phyloP scores from a whole-genome alignment of 176 grass and related monocot genomes.

The Musa beccarii region DNA sequence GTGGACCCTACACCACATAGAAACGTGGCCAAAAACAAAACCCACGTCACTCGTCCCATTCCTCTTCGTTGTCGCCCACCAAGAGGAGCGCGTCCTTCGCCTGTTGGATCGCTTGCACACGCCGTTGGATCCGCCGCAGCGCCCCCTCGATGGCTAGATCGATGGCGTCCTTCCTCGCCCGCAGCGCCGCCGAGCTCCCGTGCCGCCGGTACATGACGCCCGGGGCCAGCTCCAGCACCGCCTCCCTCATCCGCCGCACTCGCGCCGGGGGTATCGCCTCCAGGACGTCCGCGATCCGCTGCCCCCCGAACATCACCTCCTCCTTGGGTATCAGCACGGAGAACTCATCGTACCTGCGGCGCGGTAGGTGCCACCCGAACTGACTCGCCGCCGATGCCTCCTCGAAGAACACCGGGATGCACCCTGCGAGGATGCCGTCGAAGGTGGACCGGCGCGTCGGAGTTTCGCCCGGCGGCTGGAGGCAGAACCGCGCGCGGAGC shows the following conservation, averaged over 20 bases:
- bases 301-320: conserved; percentile 42
- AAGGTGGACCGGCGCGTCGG: conserved; percentile 55
- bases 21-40: too few relatives aligned
- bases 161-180: conserved; percentile 40
- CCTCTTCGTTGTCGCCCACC: neutral
- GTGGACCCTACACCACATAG: too few relatives aligned
- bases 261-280: conserved; percentile 31
- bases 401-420: conserved; percentile 70
- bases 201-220: conserved; percentile 48
- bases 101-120: conserved; percentile 34
- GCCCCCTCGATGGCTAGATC: conserved; percentile 64
- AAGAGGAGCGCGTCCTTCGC: neutral
- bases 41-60: too few relatives aligned
- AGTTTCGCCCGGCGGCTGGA: conserved; percentile 55
- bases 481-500: conserved; percentile 45
- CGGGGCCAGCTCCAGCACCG: conserved; percentile 38
- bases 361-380: conserved; percentile 61
- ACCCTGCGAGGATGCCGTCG: conserved; percentile 53
- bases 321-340: conserved; percentile 53
- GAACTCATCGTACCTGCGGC: conserved; percentile 44
- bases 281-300: conserved; percentile 24
- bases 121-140: conserved; percentile 40
- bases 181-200: conserved; percentile 37
- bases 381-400: conserved; percentile 39
- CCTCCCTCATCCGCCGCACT: conserved; percentile 45